Evolutionary conservation across 2,329 filamentous ascomycete species (phyloP).

Genomic region (Aschersonia sp.): DNA sequence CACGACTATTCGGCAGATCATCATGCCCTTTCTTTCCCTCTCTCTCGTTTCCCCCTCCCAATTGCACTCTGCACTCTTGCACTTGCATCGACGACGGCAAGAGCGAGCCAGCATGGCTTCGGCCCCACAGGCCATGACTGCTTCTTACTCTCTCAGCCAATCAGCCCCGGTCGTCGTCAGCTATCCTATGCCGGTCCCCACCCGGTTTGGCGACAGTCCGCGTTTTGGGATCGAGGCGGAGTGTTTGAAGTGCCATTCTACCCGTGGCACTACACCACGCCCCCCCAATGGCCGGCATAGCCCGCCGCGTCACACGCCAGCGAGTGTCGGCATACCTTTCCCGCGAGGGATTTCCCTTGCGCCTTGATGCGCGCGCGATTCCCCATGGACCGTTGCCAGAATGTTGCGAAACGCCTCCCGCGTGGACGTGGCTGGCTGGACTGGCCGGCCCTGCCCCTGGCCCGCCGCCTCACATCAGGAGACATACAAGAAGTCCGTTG

Average conservation of each 20-base stretch:
- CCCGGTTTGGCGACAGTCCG: conserved; percentile 1
- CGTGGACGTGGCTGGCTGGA: too few species aligned
- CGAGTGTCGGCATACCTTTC: not conserved
- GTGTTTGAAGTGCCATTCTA: not conserved
- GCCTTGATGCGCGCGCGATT: too few species aligned
- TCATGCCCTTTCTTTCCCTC: not conserved
- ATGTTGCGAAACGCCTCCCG: too few species aligned
- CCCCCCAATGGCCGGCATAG: too few species aligned
- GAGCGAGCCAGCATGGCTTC: too few species aligned
- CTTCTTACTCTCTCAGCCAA: not conserved
- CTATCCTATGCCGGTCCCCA: not conserved
- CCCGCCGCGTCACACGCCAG: too few species aligned
- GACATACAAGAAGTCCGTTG: not conserved
- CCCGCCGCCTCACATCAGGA: not conserved
- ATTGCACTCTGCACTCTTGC: not conserved
- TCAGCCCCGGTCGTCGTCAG: not conserved
- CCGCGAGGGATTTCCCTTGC: not conserved
- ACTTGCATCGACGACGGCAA: too few species aligned
- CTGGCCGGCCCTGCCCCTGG: too few species aligned
- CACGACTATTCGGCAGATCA: too few species aligned
- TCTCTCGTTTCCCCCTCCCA: not conserved
- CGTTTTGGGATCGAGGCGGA: not conserved
- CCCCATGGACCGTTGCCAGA: too few species aligned
- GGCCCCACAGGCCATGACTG: too few species aligned
- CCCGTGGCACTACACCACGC: too few species aligned